Evolutionary conservation across 116 monocot species (phyloP), one percentile per base, ranked within the genome.

Genomic region (Trichopus zeylanicus): DNA sequence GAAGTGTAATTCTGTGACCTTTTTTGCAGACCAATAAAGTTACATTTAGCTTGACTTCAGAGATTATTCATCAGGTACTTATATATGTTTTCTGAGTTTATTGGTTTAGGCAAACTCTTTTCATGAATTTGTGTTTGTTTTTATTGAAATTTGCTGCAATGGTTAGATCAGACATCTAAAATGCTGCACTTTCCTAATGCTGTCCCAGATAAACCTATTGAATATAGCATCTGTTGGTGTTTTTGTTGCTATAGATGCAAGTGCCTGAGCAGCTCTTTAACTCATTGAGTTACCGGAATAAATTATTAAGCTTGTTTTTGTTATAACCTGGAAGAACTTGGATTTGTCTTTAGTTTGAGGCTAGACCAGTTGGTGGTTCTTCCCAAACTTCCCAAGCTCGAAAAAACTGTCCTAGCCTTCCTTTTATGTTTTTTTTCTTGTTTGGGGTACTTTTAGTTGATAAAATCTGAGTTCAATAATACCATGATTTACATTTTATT

Each of bases 21-120:
- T n/a, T n/a, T 58, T 60, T 64, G 47, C 97, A 97, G 97, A 82
- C 84, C n/a, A 97, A 97, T 68, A 97, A 97, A 64, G 91, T 97
- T 54, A 90, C 81, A 24, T 97, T 97, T 68, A 97, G 68, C 70
- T 73, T 97, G 68, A 90, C 90, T n/a, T 72, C 87, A 5, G 97
- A 97, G 81, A 91, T 87, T 20, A 97, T 97, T 67, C 87, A 90
- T 68, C 87, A 97, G 87, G 97, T 97, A 89, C 55, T 31, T 61
- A 28, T 27, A 8, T n/a, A 7, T 11, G 2, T 8, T 42, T 42
- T 42, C 3, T 42, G 8, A 18, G 12, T 42, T 3, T 42, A n/a
- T 42, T 42, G 1, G 13, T 42, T 42, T 42, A 1, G n/a, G 13
- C 42, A 42, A 42, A n/a, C 42, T 42, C 7, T 42, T 42, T 10